Evolutionary conservation across 352 stramenopile species (phyloP), one percentile per base, ranked within the genome.

Genomic region (Bremia lactucae): DNA sequence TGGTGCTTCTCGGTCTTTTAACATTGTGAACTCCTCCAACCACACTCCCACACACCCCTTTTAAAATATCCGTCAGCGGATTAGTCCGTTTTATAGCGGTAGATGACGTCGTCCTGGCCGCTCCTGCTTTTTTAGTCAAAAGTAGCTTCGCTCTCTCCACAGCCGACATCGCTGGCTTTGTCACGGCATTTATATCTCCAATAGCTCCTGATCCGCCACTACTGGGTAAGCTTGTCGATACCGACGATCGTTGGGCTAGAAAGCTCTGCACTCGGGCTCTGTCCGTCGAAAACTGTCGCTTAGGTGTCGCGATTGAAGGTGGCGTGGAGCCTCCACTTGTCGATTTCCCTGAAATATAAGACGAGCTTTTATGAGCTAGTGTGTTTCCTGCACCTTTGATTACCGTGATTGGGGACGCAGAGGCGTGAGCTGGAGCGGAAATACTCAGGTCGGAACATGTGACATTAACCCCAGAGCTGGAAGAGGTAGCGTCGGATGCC

Each of bases 51-150:
- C 67, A 78, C 0, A 69, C 73, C 10, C 74, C 74, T 50, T 74
- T 81, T 3, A 90, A 35, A 36, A 90, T 83, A 37, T 87, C 78
- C 2, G 78, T 77, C 14, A 90, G 55, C 4, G 78, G 78, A 36
- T 90, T 90, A 19, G 66, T 65, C 21, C 75, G 68, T 52, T 87
- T 90, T 3, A 84, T 68, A 1, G 73, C 53, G 11, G 53, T 59
- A 2, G 62, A 46, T 4, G 19, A 48, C 2, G 52, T 36, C 8
- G 51, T 29, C 4, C 47, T 54, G 4, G 46, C 3, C 21, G 46
- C 55, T 33, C 49, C 53, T 2, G 71, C 48, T 52, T 87, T 89
- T 49, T 84, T 84, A 19, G 73, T 65, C 77, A 89, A 87, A 10
- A 89, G 21, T 2, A 82, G 52, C 49, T 89, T 89, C 8, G 76